These are phyloP conservation scores for Tuber aestivum DNA, from an alignment of 495 filamentous ascomycete species.

Conservation along the genomic window DNA sequence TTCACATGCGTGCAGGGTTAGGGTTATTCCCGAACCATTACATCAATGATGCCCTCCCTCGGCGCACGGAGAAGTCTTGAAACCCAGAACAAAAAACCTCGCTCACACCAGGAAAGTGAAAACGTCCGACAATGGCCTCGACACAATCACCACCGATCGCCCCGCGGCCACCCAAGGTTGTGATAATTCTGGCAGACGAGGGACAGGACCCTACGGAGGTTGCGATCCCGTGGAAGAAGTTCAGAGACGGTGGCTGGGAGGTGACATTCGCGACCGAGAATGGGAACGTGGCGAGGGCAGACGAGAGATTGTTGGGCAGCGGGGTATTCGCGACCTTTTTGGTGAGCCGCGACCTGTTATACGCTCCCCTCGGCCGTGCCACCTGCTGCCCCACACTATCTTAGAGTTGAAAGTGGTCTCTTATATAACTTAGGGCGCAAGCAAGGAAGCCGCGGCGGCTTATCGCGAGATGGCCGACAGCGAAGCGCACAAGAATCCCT, in stretches of 20 bases:
- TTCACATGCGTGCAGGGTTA: neutral
- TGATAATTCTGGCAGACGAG: constrained; percentile 26
- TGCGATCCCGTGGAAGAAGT: constrained; percentile 18
- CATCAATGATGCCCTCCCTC: neutral
- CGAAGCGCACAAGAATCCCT: constrained; percentile 20
- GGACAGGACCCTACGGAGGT: constrained; percentile 35
- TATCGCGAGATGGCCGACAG: constrained; percentile 30
- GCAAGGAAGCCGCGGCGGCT: constrained; percentile 7
- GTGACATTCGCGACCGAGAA: constrained; percentile 30
- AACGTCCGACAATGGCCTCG: neutral
- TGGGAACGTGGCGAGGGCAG: constrained; percentile 21
- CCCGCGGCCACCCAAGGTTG: constrained; percentile 12
- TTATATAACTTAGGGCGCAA: constrained; percentile 13
- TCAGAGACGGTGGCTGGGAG: constrained; percentile 27
- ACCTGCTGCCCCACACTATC: no score
- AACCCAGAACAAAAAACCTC: neutral
- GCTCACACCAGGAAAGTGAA: neutral
- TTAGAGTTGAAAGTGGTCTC: neutral
- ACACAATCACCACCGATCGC: neutral
- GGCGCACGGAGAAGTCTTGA: neutral
- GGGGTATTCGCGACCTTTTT: constrained; percentile 21
- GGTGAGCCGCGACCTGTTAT: neutral
- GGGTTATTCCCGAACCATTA: neutral
- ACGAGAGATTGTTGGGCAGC: constrained; percentile 17
- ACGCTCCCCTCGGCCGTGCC: neutral